Evolutionary conservation across 805 yeast genomes (phyloP).

Genomic region (Hanseniaspora clermontiae): DNA sequence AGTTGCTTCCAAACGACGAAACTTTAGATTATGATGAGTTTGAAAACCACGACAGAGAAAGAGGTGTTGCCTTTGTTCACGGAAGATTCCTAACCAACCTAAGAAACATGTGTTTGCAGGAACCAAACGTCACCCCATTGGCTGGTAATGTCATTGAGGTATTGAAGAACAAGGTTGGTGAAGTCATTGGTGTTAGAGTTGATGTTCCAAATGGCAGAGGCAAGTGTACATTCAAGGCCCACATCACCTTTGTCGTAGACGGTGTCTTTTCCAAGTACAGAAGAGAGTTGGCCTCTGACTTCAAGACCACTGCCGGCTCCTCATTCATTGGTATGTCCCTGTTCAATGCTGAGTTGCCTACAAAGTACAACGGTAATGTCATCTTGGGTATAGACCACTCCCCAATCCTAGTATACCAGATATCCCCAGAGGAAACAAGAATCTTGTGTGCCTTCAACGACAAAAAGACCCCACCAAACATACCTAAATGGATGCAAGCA

Average conservation of each 20-base stretch:
- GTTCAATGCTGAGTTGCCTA: slow-evolving; percentile 62
- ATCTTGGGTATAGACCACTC: slow-evolving; percentile 65
- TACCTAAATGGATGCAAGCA: slow-evolving; percentile 45
- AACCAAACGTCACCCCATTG: slow-evolving; percentile 61
- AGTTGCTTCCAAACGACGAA: slow-evolving; percentile 34
- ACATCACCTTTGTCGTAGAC: slow-evolving; percentile 69
- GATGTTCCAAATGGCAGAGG: slow-evolving; percentile 33
- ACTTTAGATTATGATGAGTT: slow-evolving; percentile 40
- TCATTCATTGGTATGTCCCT: slow-evolving; percentile 79
- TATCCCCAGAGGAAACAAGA: slow-evolving; percentile 69
- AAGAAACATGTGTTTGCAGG: slow-evolving; percentile 53
- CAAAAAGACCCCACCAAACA: slow-evolving; percentile 56
- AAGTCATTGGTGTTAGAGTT: slow-evolving; percentile 67
- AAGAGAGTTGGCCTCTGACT: slow-evolving; percentile 48
- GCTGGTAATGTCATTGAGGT: slow-evolving; percentile 75
- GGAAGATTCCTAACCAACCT: slow-evolving; percentile 75
- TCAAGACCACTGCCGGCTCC: slow-evolving; percentile 59
- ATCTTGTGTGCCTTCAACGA: slow-evolving; percentile 79
- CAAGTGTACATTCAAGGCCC: slow-evolving; percentile 38
- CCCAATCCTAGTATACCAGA: slow-evolving; percentile 82
- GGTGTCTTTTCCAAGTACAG: slow-evolving; percentile 92
- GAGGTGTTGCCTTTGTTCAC: slow-evolving; percentile 85
- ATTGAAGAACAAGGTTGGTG: slow-evolving; percentile 40
- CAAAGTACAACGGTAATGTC: slow-evolving; percentile 75
- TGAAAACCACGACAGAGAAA: slow-evolving; percentile 44